Evolutionary conservation across 2,329 filamentous ascomycete genomes (phyloP).

Genomic region (Fusarium sp.): DNA sequence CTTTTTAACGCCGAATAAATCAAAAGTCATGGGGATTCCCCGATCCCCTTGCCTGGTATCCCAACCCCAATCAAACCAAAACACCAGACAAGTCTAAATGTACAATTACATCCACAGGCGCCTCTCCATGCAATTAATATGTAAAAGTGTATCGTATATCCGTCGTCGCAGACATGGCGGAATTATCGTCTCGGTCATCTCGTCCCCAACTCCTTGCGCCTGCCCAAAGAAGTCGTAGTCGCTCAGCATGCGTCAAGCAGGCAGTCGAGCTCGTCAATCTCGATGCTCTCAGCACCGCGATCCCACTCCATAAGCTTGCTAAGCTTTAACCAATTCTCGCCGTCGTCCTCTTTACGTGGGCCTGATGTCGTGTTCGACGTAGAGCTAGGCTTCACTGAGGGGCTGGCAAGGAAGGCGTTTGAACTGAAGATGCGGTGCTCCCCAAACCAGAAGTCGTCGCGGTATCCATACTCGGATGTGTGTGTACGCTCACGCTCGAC

Average conservation of each 20-base stretch:
- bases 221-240: slow-evolving; percentile 23
- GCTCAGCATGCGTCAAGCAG: slow-evolving; percentile 79
- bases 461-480: slow-evolving; percentile 50
- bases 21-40: slow-evolving; percentile 27
- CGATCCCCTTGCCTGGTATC: slow-evolving; percentile 41
- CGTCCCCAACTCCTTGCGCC: slow-evolving; percentile 37
- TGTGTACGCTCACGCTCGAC: slow-evolving; percentile 50
- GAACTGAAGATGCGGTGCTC: slow-evolving; percentile 54
- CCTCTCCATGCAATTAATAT: slow-evolving; percentile 44
- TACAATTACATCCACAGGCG: slow-evolving; percentile 48
- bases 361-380: slow-evolving; percentile 42
- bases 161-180: slow-evolving; percentile 43
- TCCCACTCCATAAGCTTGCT: slow-evolving; percentile 65
- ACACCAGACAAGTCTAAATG: slow-evolving; percentile 45
- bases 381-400: slow-evolving; percentile 59
- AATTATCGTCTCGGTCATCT: slow-evolving; percentile 40
- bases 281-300: slow-evolving; percentile 85
- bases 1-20: slow-evolving; percentile 37
- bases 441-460: slow-evolving; percentile 66
- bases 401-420: slow-evolving; percentile 63
- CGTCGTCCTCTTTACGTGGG: slow-evolving; percentile 53
- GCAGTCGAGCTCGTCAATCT: slow-evolving; percentile 91
- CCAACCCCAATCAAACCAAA: slow-evolving; percentile 37
- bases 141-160: slow-evolving; percentile 37
- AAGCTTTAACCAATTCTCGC: slow-evolving; percentile 55